Evolutionary conservation across 2,329 filamentous ascomycete species (phyloP), one percentile per base, ranked within the genome.

Genomic region (Claviceps monticola): DNA sequence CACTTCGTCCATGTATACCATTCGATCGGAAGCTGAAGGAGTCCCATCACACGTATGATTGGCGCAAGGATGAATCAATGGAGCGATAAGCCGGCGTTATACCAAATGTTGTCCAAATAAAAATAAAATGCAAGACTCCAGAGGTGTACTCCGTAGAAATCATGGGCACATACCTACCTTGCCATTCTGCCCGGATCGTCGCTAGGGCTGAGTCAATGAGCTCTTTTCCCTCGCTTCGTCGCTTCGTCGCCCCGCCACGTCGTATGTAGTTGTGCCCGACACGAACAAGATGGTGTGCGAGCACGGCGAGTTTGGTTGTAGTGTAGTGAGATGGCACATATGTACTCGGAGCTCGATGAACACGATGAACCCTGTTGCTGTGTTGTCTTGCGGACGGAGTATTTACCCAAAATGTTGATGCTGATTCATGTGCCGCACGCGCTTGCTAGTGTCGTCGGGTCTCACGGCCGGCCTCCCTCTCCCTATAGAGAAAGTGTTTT

Each of bases 81-180:
- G 43, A 50, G 47, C 51, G 48, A 43, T 47, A 53, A 53, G 48
- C 16, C 26, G 26, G 36, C 37, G 39, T 44, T 43, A 53, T 43
- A 53, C 16, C 11, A 14, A 43, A 43, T 17, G n/a, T 41, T 23
- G 21, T 16, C 11, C 21, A 16, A 26, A 4, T 19, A 19, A 19
- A 16, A 26, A 4, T 19, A 19, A 19, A 19, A 21, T 44, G 6
- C 7, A 5, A 14, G n/a, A n/a, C n/a, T n/a, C n/a, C n/a, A n/a
- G 19, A 44, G 42, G 6, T 21, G 2, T 29, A 26, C 6, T 26
- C 23, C 23, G 23, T 26, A 29, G 26, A n/a, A 16, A 36, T 37
- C 14, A 9, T 37, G 26, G n/a, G 26, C 19, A 36, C n/a, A n/a
- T n/a, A n/a, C n/a, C n/a, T n/a, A n/a, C 39, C 39, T 37, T 37